Evolutionary conservation across 805 yeast genomes (phyloP), one percentile per base, ranked within the genome.

Genomic region (Blastobotrys mokoenaii): DNA sequence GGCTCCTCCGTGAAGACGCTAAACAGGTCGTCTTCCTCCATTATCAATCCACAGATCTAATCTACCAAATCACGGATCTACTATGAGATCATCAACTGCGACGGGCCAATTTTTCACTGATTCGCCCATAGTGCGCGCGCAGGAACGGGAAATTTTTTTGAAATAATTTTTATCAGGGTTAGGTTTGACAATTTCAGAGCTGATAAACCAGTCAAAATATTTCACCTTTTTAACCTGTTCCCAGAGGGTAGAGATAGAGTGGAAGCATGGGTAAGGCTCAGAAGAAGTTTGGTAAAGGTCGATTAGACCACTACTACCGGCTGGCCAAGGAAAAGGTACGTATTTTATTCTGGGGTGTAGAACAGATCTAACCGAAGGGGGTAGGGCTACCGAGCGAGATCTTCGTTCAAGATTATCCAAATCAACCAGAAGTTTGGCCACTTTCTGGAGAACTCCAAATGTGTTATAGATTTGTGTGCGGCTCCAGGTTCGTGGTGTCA

Each of bases 401-500:
- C 99, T 37, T 88, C 97, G 22, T 93, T 93, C 70, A 93, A 93
- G 64, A 76, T 93, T 56, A 74, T 93, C 49, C 98, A 93, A 65
- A 85, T 93, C 50, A 93, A 93, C 68, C 96, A 93, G 62, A 93
- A 93, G 64, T 93, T 79, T 72, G 97, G 97, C 31, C 96, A 89
- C 66, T 93, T 93, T 63, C 69, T 89, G 44, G 96, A 89, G 57
- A 84, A 86, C 61, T 86, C 96, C 15, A 93, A 87, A 64, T 97
- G 93, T 37, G 96, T 93, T 38, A 85, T 93, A 43, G 98, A 93
- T 75, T 73, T 93, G 57, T 93, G 98, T 81, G 97, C 97, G 44
- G 98, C 98, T 9, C 97, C 97, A 36, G 98, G 98, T 46, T 87
- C 97, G 2, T 93, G 98, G 98, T 93, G 98, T 75, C 98, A 93